phyloP scores from a whole-genome alignment of 495 filamentous ascomycete species.

The Xylaria curta region DNA sequence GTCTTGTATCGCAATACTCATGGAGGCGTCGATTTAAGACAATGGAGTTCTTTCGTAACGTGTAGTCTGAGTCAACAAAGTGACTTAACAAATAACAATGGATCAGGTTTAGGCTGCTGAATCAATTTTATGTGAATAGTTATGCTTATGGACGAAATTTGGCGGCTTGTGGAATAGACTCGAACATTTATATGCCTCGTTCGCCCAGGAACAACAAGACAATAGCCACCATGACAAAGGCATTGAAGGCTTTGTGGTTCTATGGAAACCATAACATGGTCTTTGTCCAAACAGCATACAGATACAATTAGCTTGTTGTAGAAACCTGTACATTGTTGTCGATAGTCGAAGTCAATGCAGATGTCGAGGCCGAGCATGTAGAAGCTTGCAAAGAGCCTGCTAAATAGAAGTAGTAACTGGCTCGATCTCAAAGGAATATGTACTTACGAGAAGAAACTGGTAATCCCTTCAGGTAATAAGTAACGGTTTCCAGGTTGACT shows the following conservation, averaged over 20 bases:
- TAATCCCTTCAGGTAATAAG: conserved; percentile 2
- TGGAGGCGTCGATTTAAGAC: conserved; percentile 3
- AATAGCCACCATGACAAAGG: conserved; percentile 11
- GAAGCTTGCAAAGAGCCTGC: neutral
- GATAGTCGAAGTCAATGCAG: neutral
- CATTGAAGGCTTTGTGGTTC: conserved; percentile 11
- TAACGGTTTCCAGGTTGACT: neutral
- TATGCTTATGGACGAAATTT: neutral
- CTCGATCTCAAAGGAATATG: neutral
- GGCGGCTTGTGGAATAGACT: conserved; percentile 8
- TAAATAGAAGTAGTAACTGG: neutral
- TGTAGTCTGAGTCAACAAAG: neutral
- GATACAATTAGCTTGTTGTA: neutral
- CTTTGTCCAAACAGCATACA: conserved; percentile 17
- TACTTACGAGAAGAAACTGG: conserved; percentile 7
- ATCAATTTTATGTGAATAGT: conserved; percentile 26
- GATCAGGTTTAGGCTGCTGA: conserved; percentile 1
- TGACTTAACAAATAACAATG: conserved; percentile 18
- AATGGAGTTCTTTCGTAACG: conserved; percentile 2
- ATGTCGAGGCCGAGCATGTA: neutral
- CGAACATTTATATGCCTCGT: neutral
- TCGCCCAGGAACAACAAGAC: neutral
- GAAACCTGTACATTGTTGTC: neutral
- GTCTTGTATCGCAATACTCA: conserved; percentile 35
- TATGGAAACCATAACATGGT: neutral